phyloP scores from a whole-genome alignment of 2,329 filamentous ascomycete genomes.

The Epichloe sp. region DNA sequence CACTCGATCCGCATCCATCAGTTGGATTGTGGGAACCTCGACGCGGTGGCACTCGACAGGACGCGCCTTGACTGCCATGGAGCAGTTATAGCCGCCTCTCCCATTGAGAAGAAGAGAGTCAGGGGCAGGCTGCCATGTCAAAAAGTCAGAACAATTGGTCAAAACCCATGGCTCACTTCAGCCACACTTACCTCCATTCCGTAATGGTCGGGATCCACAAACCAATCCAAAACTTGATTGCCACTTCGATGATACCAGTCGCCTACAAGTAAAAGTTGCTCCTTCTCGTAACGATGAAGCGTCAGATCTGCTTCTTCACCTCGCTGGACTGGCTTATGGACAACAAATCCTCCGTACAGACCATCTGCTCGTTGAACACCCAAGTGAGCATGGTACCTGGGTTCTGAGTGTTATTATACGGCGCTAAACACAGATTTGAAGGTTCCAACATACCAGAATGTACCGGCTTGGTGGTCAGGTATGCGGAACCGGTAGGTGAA shows the following conservation, averaged over 20 bases:
- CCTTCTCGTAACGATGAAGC: conserved; percentile 17
- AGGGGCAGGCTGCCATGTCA: conserved; percentile 21
- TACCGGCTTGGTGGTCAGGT: conserved; percentile 36
- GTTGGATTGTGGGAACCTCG: conserved; percentile 3
- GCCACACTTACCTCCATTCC: conserved; percentile 8
- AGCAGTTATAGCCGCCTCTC: conserved; percentile 11
- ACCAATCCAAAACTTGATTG: conserved; percentile 14
- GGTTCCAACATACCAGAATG: conserved; percentile 38
- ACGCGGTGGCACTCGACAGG: conserved; percentile 7
- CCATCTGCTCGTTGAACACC: conserved; percentile 28
- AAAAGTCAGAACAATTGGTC: conserved; percentile 3
- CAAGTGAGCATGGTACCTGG: conserved; percentile 49
- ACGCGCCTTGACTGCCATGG: conserved; percentile 9
- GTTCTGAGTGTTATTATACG: background rate
- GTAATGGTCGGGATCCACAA: conserved; percentile 12
- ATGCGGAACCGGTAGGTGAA: conserved; percentile 45
- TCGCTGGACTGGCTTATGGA: conserved; percentile 22
- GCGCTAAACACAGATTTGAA: no score
- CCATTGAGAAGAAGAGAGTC: conserved; percentile 29
- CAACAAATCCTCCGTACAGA: conserved; percentile 14
- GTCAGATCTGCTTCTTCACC: conserved; percentile 11
- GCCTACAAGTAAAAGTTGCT: conserved; percentile 23
- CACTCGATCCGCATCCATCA: conserved; percentile 5
- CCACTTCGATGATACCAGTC: conserved; percentile 26
- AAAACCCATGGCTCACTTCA: conserved; percentile 6